Evolutionary conservation across 2,329 filamentous ascomycete species (phyloP), one percentile per base, ranked within the genome.

Genomic region (Phialocephala subalpina): DNA sequence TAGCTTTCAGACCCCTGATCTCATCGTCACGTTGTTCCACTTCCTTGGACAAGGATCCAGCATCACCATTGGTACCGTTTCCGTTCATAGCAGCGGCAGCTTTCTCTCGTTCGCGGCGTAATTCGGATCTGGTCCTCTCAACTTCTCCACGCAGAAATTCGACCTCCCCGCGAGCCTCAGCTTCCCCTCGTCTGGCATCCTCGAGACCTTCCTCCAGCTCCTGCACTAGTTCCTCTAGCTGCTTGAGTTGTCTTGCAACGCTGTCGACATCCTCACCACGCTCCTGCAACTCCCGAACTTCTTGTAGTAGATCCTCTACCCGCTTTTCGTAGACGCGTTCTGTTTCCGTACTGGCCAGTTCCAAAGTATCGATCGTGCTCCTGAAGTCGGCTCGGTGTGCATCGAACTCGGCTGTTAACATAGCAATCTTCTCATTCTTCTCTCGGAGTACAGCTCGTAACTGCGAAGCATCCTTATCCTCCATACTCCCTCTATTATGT

Each of bases 151-250:
- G 86, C 40, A 99, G 81, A 76, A 98, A 98, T 77, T 99, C 96
- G 3, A 97, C 95, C 77, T 99, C 96, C 0, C 94, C 95, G 65
- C 96, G 88, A 35, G 96, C 96, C 81, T 99, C 96, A 11, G 95
- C 95, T 80, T 99, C 96, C 7, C 96, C 96, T 63, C 96, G 87
- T 62, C 96, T 86, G 57, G 96, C 94, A 80, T 99, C 96, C 80
- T 99, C 96, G 0, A 99, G 84, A 0, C 96, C 96, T 78, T 99
- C 96, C 78, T 99, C 96, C 0, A 99, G 87, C 78, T 99, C 96
- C 73, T 97, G 95, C 2, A 99, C 96, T 38, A 98, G 86, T 77
- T 98, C 95, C 77, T 98, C 96, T 1, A 99, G 84, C 79, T 97
- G 94, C 81, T 97, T 97, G 62, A 99, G 84, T 79, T 99, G 96